Base-by-base conservation (phyloP, 2,329 filamentous ascomycete genomes). In the Davidsoniella australis region DNA sequence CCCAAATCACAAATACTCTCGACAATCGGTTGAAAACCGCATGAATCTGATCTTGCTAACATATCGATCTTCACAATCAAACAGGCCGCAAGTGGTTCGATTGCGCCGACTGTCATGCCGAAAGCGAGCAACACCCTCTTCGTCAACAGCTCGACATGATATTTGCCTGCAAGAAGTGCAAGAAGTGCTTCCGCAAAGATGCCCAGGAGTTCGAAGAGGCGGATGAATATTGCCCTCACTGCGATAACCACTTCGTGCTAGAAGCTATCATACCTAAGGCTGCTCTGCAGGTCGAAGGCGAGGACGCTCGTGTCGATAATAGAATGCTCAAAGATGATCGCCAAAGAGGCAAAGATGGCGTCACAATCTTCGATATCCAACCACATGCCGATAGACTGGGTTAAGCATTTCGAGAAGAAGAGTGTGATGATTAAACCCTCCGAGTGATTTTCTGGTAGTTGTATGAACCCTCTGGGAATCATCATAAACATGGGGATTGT, bases 161-260 rank as follows among this genome's bases (percentile, higher is more conserved):
- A 37, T 96, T 98, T 61, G 86, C 85, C 47, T 98, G 91, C 76
- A 98, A 98, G 60, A 98, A 98, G 70, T 98, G 91, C 78, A 88
- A 83, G 58, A 98, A 98, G 68, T 88, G 82, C 66, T 98, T 98
- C 71, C 82, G 91, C 57, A 98, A 96, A 63, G 85, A 98, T 59
- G 82, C 82, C 42, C 69, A 77, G 56, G 85, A 94, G 63, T 95
- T 94, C 59, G 91, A 98, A 58, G 91, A 98, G 58, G 82, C 85
- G 62, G 91, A 98, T 68, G 93, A 98, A 64, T 98, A 94, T 72
- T 98, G 91, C 70, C 93, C 91, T 18, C 85, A 95, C 68, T 98
- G 91, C 70, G 91, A 98, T 63, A 98, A 98, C 68, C 93, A 98
- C 66, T 98, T 88, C 61, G 83, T 98, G 38, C 72, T 98, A 55